Evolutionary conservation across 75 land plant genomes (phyloP), one percentile per base, ranked within the genome.

Genomic region (Selaginella tamariscina): DNA sequence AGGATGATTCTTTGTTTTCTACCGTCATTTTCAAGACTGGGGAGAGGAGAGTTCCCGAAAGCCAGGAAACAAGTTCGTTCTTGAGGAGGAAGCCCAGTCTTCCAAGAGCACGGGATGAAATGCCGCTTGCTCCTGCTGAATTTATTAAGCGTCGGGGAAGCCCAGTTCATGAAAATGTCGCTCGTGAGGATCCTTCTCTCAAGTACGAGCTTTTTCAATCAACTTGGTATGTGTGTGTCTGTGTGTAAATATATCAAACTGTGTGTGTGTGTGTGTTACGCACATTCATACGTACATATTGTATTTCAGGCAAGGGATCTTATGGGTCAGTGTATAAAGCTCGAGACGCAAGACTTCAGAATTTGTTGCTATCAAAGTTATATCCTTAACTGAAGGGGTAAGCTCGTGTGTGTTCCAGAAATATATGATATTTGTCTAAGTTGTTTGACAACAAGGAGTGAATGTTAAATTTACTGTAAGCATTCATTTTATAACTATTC

Each of bases 241-340:
- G 28, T 70, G 22, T 24, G 33, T 1, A 1, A 9, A 18, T 64
- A n/a, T n/a, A n/a, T n/a, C n/a, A n/a, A n/a, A n/a, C 62, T 23
- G 62, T 27, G 8, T 57, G 22, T 57, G 62, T 23, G 26, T 2
- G 62, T 57, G 62, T 57, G 22, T 27, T 57, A 2, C 62, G 22
- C n/a, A 66, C 15, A 18, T 1, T 69, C 71, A 18, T 66, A 29
- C 21, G 20, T 20, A 18, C 26, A 31, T 70, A 33, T 72, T 29
- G 24, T 55, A 24, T 29, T 44, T 68, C 82, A 90, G 96, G 96
- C 55, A 95, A 95, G 64, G 99, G 99, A 24, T 89, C 96, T 0
- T 95, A 91, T 74, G 99, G 99, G 28, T 81, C 99, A 23, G 99
- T 95, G 2, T 95, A 91, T 70, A 95, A 95, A 75, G 99, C 99